These are phyloP conservation scores for Cyclocybe cylindracea DNA, from an alignment of 768 basidiomycete species.

Conservation along the genomic window DNA sequence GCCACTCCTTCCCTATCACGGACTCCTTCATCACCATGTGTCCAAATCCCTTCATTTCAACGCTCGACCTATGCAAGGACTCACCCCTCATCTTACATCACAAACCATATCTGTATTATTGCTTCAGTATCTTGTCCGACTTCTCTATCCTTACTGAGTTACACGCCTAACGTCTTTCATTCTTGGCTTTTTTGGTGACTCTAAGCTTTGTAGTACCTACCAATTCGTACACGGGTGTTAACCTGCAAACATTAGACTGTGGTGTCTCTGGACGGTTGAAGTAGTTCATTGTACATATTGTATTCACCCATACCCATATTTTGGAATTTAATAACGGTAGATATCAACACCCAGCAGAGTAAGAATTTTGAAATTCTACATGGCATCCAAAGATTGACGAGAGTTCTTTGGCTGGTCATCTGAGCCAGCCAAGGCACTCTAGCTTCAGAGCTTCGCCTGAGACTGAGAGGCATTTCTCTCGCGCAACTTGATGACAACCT, in stretches of 20 bases:
- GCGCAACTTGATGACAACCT: conserved; percentile 61
- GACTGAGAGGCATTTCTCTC: background rate
- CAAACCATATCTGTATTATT: background rate
- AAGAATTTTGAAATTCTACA: too few relatives aligned
- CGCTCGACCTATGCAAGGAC: too few relatives aligned
- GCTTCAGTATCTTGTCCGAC: conserved; percentile 2
- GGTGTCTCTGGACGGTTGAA: background rate
- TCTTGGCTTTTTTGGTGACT: background rate
- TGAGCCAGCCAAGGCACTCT: too few relatives aligned
- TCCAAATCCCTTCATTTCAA: too few relatives aligned
- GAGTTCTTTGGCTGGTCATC: too few relatives aligned
- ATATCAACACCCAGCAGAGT: too few relatives aligned
- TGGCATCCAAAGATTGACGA: too few relatives aligned
- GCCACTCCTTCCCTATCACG: background rate
- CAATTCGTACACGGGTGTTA: too few relatives aligned
- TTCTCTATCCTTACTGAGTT: conserved; percentile 1
- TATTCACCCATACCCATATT: background rate
- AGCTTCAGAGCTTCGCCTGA: background rate
- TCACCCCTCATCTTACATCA: too few relatives aligned
- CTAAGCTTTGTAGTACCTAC: too few relatives aligned
- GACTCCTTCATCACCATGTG: background rate
- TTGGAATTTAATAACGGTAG: too few relatives aligned
- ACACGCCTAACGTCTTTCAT: background rate
- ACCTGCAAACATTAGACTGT: too few relatives aligned
- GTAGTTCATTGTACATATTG: conserved; percentile 4